Conservation (phyloP, 257 asterid species). For the Solanum chiquidenum region DNA sequence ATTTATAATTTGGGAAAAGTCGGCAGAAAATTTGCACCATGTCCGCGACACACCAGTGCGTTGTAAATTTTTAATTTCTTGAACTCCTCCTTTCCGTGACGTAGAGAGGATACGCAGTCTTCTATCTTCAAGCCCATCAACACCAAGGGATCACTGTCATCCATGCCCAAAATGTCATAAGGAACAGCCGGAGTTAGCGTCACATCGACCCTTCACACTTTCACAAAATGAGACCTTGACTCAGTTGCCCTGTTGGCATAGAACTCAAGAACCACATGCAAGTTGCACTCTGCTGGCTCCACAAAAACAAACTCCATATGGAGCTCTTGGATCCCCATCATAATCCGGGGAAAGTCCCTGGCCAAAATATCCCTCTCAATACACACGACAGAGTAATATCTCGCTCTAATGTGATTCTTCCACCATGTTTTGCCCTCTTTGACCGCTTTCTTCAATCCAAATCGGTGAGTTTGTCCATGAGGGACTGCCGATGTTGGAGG, state of each 20-base stretch:
- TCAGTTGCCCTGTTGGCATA: neutral
- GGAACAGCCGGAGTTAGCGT: neutral
- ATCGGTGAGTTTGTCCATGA: neutral
- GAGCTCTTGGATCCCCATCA: neutral
- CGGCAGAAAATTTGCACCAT: neutral
- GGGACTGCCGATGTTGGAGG: neutral
- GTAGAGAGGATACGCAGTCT: neutral
- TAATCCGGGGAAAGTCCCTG: neutral
- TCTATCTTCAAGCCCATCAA: neutral
- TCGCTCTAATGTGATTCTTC: neutral
- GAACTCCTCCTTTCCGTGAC: neutral
- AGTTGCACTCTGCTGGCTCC: neutral
- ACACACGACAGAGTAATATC: neutral
- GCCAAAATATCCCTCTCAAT: neutral
- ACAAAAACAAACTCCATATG: neutral
- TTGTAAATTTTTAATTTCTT: neutral
- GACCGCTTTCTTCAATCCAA: neutral
- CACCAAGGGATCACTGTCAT: neutral
- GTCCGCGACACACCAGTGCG: neutral
- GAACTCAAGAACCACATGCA: neutral
- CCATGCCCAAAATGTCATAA: neutral
- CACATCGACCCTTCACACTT: neutral
- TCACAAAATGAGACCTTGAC: neutral
- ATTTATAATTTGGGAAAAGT: neutral
- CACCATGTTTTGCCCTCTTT: neutral